phyloP scores from a whole-genome alignment of 2,329 filamentous ascomycete genomes.

The Penicillium hordei region DNA sequence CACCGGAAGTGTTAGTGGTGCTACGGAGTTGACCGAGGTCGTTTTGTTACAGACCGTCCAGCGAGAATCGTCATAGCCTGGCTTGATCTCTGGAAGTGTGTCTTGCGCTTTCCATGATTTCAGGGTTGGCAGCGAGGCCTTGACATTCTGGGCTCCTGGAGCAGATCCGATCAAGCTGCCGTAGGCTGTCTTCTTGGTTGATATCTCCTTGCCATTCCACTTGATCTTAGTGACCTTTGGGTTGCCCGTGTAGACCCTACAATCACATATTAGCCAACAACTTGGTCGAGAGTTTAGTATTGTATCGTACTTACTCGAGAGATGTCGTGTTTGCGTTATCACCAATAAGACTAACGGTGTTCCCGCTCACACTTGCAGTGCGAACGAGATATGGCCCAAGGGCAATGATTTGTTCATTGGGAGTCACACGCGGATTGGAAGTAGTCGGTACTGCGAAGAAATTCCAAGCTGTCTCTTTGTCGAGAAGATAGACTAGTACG shows the following conservation, averaged over 20 bases:
- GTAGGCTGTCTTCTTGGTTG: constrained; percentile 43
- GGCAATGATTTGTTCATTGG: constrained; percentile 50
- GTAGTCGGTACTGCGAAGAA: constrained; percentile 57
- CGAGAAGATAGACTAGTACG: constrained; percentile 54
- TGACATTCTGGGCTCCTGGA: constrained; percentile 40
- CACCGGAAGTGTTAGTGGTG: constrained; percentile 53
- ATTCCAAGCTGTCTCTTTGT: constrained; percentile 55
- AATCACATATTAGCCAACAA: neutral
- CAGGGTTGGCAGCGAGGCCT: constrained; percentile 48
- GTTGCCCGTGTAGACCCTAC: constrained; percentile 43
- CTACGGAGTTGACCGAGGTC: constrained; percentile 46
- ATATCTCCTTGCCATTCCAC: constrained; percentile 48
- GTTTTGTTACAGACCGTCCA: constrained; percentile 55
- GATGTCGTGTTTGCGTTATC: constrained; percentile 45
- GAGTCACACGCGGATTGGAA: constrained; percentile 45
- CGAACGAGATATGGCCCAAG: constrained; percentile 49
- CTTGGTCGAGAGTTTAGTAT: no score
- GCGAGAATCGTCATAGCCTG: constrained; percentile 52
- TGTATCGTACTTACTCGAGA: constrained; percentile 34
- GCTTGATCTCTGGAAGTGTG: constrained; percentile 50
- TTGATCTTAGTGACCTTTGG: constrained; percentile 42
- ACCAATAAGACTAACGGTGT: constrained; percentile 40
- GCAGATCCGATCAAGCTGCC: constrained; percentile 47
- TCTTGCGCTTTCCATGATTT: constrained; percentile 52
- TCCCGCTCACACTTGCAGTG: constrained; percentile 36